Percentiles rank a stretch among this genome's conserved stretches.
These are phyloP conservation scores for Atkinsonella texensis DNA, from an alignment of 2,329 filamentous ascomycete species.

Conservation along the genomic window DNA sequence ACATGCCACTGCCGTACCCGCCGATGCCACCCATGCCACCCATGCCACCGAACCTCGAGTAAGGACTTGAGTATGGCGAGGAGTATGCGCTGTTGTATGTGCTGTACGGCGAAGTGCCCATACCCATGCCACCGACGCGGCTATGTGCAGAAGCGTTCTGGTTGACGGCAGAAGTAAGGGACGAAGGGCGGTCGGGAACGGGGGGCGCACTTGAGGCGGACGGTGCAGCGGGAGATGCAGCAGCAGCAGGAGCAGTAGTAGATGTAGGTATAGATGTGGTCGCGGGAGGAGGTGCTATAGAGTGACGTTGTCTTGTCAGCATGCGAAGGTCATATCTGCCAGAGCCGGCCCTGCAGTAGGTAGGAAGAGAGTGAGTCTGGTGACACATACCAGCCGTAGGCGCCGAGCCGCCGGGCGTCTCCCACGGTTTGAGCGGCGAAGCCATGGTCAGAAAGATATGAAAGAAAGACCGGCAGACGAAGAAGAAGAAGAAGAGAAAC, in stretches of 20 bases:
- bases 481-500: not conserved
- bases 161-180: constrained; percentile 69
- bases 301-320: constrained; percentile 14
- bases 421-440: constrained; percentile 97
- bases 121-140: constrained; percentile 24
- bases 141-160: constrained; percentile 81
- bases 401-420: constrained; percentile 56
- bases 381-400: constrained; percentile 32
- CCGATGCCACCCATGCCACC: constrained; percentile 14
- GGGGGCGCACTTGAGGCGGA: constrained; percentile 44
- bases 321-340: constrained; percentile 10
- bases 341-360: no score
- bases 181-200: constrained; percentile 69
- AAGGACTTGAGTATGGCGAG: constrained; percentile 28
- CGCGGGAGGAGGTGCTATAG: constrained; percentile 19
- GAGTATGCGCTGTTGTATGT: constrained; percentile 27
- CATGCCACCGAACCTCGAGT: constrained; percentile 35
- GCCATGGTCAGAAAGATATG: constrained; percentile 31
- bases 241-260: constrained; percentile 25
- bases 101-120: constrained; percentile 42
- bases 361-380: not conserved
- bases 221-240: constrained; percentile 28
- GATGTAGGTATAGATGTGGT: constrained; percentile 20
- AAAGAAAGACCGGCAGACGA: not conserved
- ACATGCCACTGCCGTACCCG: constrained; percentile 23